Base-by-base conservation (phyloP, 257 asterid genomes). In the Solanum lycopersicoides region DNA sequence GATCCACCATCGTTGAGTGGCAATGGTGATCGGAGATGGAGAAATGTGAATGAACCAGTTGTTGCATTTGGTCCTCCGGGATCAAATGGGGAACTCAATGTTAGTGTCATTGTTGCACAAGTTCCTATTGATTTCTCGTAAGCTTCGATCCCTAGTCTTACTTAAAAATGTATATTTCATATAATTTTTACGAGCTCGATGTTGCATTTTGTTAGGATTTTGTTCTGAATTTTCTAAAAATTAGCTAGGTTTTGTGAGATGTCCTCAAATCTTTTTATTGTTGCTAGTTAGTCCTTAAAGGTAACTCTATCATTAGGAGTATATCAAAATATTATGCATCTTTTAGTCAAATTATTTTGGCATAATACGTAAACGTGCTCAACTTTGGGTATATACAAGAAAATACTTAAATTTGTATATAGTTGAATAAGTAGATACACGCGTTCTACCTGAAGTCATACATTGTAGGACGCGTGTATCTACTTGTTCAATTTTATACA, bases 1-100 rank as follows among this genome's bases (percentile, higher is more conserved):
- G 98, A 93, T 90, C 95, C 93, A 44, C 95, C 97, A 18, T 91
- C 95, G 20, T 82, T 92, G 83, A 86, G 88, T 85, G 21, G 14
- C 77, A 68, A 5, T 32, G 85, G 89, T n/a, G 89, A 89, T 39
- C 84, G 86, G 80, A 89, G 90, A 83, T 87, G 91, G 77, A 91
- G 87, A 87, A 92, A 88, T 73, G 90, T 92, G 82, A 94, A 92
- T 47, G 98, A 93, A 89, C 99, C 98, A 25, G 90, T 86, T 80
- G 95, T 95, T 90, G 98, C 98, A 16, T 96, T 94, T 87, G 99
- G 99, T 32, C 99, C 98, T 10, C 98, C 99, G 6, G 98, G 96
- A n/a, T 96, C 99, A 16, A 94, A 89, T 16, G 98, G 98, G 25
- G 99, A 96, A 94, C 95, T 96, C 88, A 96, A 96, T 60, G 97